Base-by-base conservation (phyloP, 2,329 filamentous ascomycete genomes). In the Exutisphaerella laricina region DNA sequence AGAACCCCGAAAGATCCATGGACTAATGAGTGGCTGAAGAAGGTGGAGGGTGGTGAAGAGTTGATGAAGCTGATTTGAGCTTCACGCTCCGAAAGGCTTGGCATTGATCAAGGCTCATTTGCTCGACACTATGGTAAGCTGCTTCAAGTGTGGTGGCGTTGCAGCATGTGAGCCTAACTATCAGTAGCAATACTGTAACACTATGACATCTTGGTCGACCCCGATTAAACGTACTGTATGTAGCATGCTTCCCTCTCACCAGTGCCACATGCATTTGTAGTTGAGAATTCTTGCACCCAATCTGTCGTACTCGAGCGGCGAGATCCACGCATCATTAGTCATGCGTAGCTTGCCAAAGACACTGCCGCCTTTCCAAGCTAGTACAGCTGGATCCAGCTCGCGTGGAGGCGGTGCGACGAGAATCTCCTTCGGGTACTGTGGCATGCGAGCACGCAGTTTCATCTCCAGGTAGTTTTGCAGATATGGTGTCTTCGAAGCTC, bases 301-400 rank as follows among this genome's bases (percentile, higher is more conserved):
- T 46, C 87, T 78, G 69, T 96, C 88, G 66, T 90, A 96, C 72
- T 97, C 90, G 57, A 84, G 74, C 34, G 80, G 78, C 10, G 83
- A 84, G 59, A 97, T 87, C 92, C 92, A 98, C 58, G 85, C 92
- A 65, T 98, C 92, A 67, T 97, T 97, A 12, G 88, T 89, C 33
- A 71, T 72, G 47, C 82, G 78, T 55, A 97, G 70, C 69, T 94
- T 88, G 2, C 88, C 89, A 71, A 96, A 98, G 12, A 98, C 89
- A 62, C 88, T 95, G 1, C 87, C 92, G 3, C 92, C 92, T 74
- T 98, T 98, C 92, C 92, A 98, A 6, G 84, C 82, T 40, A 97
- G 85, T n/a, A 97, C 89, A 67, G 96, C 88, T 47, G 92, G 88
- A 66, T 98, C 92, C 70, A 98, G 84, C 57, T 98, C 92, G 57